Percentiles rank a stretch among this genome's conserved stretches.
These are phyloP conservation scores for Pelomyxa schiedti DNA, from an alignment of 78 protist species.

Conservation along the genomic window DNA sequence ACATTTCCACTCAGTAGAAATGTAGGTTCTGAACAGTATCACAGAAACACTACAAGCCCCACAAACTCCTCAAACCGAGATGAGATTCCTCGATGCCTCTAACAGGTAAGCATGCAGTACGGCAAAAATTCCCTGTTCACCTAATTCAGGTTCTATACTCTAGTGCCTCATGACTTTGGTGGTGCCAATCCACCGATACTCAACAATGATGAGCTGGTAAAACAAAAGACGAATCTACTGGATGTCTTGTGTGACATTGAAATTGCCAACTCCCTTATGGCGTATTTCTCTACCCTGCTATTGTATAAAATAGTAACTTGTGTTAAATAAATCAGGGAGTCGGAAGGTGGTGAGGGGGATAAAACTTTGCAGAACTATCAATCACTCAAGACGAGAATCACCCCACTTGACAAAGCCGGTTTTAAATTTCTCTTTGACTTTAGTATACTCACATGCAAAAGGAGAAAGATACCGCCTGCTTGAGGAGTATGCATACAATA, in stretches of 20 bases:
- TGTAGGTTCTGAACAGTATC: slow-evolving; percentile 14
- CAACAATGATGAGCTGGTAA: slow-evolving; percentile 18
- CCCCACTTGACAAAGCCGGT: slow-evolving; percentile 33
- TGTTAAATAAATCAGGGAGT: neutral
- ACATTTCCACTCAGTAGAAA: neutral
- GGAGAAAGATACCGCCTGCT: slow-evolving; percentile 11
- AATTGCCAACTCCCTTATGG: slow-evolving; percentile 41
- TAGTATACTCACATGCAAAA: too few species aligned
- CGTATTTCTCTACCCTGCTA: neutral
- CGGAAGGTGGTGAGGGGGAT: slow-evolving; percentile 15
- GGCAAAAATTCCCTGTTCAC: slow-evolving; percentile 7
- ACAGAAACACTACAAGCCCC: slow-evolving; percentile 20
- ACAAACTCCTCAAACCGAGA: neutral
- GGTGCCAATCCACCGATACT: slow-evolving; percentile 10
- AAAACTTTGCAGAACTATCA: slow-evolving; percentile 17
- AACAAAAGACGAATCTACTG: slow-evolving; percentile 38
- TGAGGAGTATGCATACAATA: slow-evolving; percentile 8
- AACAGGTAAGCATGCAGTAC: neutral
- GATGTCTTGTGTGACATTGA: slow-evolving; percentile 58
- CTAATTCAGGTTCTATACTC: neutral
- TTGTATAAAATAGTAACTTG: too few species aligned
- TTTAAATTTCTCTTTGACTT: too few species aligned
- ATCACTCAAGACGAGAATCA: slow-evolving; percentile 25
- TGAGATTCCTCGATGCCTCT: neutral
- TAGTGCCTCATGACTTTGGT: slow-evolving; percentile 49